A percentile compares a stretch with the other conserved stretches of the same genome.
Evolutionary conservation across 352 stramenopile species (phyloP).

Genomic region (Phytophthora sansomeana): DNA sequence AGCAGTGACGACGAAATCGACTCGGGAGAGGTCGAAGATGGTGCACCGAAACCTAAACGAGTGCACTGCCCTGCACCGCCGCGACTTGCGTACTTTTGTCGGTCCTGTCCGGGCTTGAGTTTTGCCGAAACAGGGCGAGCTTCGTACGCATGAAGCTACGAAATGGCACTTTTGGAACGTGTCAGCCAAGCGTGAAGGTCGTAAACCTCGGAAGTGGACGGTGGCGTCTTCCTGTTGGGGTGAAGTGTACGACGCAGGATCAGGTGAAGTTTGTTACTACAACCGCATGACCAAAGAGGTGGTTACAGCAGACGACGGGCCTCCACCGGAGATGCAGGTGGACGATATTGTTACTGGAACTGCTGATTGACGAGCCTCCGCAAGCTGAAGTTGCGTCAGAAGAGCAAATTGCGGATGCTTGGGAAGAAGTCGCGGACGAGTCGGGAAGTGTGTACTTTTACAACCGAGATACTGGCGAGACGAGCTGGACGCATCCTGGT

Average conservation of each 20-base stretch:
- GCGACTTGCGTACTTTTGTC: slow-evolving; percentile 63
- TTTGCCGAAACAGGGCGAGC: slow-evolving; percentile 67
- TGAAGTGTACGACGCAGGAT: slow-evolving; percentile 72
- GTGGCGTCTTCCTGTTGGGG: slow-evolving; percentile 74
- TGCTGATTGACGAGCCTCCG: slow-evolving; percentile 48
- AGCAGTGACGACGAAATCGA: slow-evolving; percentile 44
- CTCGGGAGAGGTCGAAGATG: slow-evolving; percentile 8
- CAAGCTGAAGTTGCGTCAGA: not conserved
- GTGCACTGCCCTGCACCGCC: slow-evolving; percentile 46
- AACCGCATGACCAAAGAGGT: slow-evolving; percentile 78
- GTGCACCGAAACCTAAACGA: slow-evolving; percentile 22
- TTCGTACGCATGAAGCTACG: slow-evolving; percentile 71
- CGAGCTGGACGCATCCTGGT: slow-evolving; percentile 63
- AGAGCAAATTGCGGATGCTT: slow-evolving; percentile 34
- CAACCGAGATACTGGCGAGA: slow-evolving; percentile 61
- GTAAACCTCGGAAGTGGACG: slow-evolving; percentile 57
- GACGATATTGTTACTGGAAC: slow-evolving; percentile 75
- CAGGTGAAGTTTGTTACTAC: slow-evolving; percentile 71
- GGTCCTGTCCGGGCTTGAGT: slow-evolving; percentile 69
- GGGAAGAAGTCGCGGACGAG: slow-evolving; percentile 80
- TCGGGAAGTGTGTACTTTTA: slow-evolving; percentile 79
- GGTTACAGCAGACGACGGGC: slow-evolving; percentile 51
- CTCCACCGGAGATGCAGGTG: slow-evolving; percentile 70
- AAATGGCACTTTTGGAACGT: slow-evolving; percentile 87
- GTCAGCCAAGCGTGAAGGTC: slow-evolving; percentile 44